These are phyloP conservation scores for Phlebopus sp. DNA, from an alignment of 1,284 basidiomycete genomes.

Conservation along the genomic window DNA sequence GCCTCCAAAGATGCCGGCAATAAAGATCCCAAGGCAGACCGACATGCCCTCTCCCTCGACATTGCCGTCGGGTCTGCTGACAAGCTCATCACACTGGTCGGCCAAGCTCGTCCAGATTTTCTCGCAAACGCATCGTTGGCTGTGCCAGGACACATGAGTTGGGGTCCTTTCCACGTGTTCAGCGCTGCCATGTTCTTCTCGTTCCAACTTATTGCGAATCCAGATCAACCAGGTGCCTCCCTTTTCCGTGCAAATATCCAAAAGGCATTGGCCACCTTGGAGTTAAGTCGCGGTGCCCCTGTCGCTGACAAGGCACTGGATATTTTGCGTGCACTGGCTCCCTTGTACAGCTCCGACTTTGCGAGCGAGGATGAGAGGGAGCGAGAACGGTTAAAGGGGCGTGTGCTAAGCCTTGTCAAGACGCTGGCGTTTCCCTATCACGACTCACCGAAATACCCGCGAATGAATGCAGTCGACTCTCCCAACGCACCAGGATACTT, in stretches of 20 bases:
- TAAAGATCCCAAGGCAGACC: constrained; percentile 46
- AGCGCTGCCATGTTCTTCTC: constrained; percentile 85
- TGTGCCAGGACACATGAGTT: constrained; percentile 77
- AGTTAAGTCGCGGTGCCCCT: constrained; percentile 56
- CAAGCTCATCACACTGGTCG: constrained; percentile 71
- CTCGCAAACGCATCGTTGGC: constrained; percentile 62
- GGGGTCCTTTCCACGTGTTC: constrained; percentile 79
- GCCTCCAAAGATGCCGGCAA: constrained; percentile 32
- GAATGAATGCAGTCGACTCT: constrained; percentile 44
- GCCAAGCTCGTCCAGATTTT: constrained; percentile 68
- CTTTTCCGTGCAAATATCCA: constrained; percentile 71
- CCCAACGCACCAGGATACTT: constrained; percentile 35
- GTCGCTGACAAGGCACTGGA: constrained; percentile 71
- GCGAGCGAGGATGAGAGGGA: constrained; percentile 43
- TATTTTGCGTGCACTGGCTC: constrained; percentile 64
- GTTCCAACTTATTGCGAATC: constrained; percentile 75
- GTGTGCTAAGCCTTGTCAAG: constrained; percentile 62
- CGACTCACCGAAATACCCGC: constrained; percentile 55
- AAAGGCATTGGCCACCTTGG: constrained; percentile 62
- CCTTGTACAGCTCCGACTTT: constrained; percentile 65
- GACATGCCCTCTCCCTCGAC: constrained; percentile 51
- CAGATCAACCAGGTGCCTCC: constrained; percentile 70
- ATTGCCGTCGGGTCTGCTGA: constrained; percentile 71
- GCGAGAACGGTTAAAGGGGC: constrained; percentile 56
- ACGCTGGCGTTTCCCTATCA: constrained; percentile 78